A percentile compares a stretch with the other conserved stretches of the same genome.
These are phyloP conservation scores for Microbotryum intermedium DNA, from an alignment of 1,284 basidiomycete species.

Conservation along the genomic window DNA sequence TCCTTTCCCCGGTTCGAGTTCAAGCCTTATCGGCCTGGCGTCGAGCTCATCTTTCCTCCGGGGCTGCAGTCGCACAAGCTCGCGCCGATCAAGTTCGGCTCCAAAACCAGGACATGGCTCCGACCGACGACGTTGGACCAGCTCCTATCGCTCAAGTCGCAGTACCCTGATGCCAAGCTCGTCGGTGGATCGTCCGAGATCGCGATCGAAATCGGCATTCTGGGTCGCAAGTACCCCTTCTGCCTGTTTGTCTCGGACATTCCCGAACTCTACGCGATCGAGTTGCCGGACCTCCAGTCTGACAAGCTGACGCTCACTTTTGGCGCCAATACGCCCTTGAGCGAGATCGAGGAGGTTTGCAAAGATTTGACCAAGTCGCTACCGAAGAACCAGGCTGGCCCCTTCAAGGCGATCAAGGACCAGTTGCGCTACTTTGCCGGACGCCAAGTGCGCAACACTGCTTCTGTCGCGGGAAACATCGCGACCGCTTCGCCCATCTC, in stretches of 20 bases:
- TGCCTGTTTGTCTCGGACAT: conserved; percentile 33
- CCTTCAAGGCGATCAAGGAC: conserved; percentile 27
- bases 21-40: conserved; percentile 37
- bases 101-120: conserved; percentile 13
- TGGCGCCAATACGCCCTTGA: conserved; percentile 36
- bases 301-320: conserved; percentile 28
- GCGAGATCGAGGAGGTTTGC: conserved; percentile 27
- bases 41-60: conserved; percentile 40
- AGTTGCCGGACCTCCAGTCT: conserved; percentile 5
- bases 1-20: conserved; percentile 33
- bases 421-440: conserved; percentile 38
- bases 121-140: conserved; percentile 27
- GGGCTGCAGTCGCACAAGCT: conserved; percentile 31
- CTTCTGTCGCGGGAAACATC: conserved; percentile 39
- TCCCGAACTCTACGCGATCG: conserved; percentile 15
- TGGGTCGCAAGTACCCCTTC: conserved; percentile 17
- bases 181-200: conserved; percentile 26
- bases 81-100: conserved; percentile 25
- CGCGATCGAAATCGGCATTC: conserved; percentile 35
- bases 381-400: conserved; percentile 7
- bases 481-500: conserved; percentile 40
- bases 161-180: conserved; percentile 22
- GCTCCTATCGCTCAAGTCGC: conserved; percentile 18
- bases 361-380: conserved; percentile 15
- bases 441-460: conserved; percentile 40